A percentile compares a stretch with the other conserved stretches of the same genome.
Conservation (phyloP, 2,329 filamentous ascomycete species). For the Paramyrothecium sp. region DNA sequence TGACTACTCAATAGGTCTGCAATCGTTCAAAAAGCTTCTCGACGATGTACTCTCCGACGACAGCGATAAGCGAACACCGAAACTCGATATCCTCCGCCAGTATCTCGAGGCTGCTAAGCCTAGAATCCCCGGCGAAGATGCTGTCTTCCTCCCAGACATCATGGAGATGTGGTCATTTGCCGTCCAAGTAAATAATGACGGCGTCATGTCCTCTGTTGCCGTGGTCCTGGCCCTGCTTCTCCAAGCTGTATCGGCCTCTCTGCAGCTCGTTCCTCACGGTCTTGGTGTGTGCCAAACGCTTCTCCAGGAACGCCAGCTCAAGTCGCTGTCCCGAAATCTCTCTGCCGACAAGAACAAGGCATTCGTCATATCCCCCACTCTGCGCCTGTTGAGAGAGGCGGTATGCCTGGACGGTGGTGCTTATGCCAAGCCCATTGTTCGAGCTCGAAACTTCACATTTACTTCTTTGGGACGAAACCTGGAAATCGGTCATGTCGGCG, state of each 20-base stretch:
- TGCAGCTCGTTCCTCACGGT: conserved; percentile 75
- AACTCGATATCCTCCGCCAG: conserved; percentile 61
- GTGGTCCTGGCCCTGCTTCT: conserved; percentile 81
- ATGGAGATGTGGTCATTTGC: conserved; percentile 89
- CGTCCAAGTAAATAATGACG: conserved; percentile 75
- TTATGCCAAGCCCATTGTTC: conserved; percentile 74
- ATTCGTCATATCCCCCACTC: conserved; percentile 82
- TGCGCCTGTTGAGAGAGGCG: conserved; percentile 84
- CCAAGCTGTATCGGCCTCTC: conserved; percentile 69
- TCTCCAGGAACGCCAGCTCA: conserved; percentile 76
- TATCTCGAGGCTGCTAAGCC: conserved; percentile 62
- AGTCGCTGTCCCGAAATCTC: conserved; percentile 75
- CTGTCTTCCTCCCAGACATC: conserved; percentile 71
- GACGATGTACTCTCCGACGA: conserved; percentile 59
- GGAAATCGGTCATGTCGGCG: conserved; percentile 61
- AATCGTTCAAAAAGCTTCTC: conserved; percentile 69
- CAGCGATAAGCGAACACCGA: conserved; percentile 32
- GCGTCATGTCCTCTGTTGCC: conserved; percentile 75
- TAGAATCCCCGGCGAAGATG: conserved; percentile 39
- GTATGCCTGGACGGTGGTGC: conserved; percentile 82
- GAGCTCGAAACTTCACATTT: conserved; percentile 74
- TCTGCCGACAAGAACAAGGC: conserved; percentile 80
- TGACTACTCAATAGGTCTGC: conserved; percentile 47
- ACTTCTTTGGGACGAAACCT: conserved; percentile 80
- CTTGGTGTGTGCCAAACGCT: conserved; percentile 78